Evolutionary conservation across 495 filamentous ascomycete genomes (phyloP), one percentile per base, ranked within the genome.

Genomic region (Penicillium cinerascens): DNA sequence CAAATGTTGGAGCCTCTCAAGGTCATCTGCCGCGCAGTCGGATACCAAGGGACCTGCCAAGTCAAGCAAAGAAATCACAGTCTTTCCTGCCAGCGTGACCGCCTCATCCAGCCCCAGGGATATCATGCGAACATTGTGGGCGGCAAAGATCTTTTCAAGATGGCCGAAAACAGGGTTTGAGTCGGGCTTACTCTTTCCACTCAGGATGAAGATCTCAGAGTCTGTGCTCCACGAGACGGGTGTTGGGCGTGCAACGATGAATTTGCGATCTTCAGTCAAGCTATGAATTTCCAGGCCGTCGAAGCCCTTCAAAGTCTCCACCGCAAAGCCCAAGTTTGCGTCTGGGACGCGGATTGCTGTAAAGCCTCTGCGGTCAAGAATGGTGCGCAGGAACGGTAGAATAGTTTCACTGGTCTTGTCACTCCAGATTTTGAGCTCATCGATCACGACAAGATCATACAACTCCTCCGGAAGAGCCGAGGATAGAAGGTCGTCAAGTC

Each of bases 61-160:
- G 18, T 66, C 63, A 1, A 66, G 29, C 49, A 65, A 47, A 3
- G 62, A 65, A 3, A 65, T 55, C 15, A 63, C 56, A 8, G 56
- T 60, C 29, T 63, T 63, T 1, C 51, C 56, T 22, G 51, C 49
- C 6, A 59, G 18, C 13, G 43, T 23, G n/a, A 40, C 20, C 2
- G 51, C 47, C 36, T 59, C 23, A 16, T 62, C 55, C 37, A 65
- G 27, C 13, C 49, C 53, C 27, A 59, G 41, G 9, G 46, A 40
- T 3, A 59, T 41, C 3, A 63, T 39, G 18, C 42, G 49, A 49
- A 56, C 47, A 10, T 51, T 51, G 23, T 49, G 48, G 3, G 49
- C 45, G 18, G 56, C 38, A 21, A 63, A 56, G 8, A 51, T 39
- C 16, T 56, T 49, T n/a, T 49, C 53, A 3, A 63, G 60, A 35